These are phyloP conservation scores for Brassica nigra DNA, from an alignment of 345 rosid genomes.

Conservation along the genomic window DNA sequence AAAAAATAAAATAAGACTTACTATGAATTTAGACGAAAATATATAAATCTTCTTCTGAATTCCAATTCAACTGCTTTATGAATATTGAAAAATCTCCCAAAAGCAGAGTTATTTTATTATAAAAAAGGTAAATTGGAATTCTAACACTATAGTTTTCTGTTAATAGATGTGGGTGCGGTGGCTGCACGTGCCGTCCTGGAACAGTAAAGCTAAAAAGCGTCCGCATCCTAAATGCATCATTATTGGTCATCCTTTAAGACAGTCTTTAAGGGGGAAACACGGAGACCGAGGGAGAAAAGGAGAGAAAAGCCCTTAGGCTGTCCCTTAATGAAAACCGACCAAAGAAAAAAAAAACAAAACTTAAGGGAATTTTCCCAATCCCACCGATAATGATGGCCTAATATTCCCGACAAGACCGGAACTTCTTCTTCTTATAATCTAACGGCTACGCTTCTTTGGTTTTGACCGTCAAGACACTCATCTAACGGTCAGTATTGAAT, in stretches of 20 bases:
- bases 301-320: too few species aligned
- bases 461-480: constrained; percentile 37
- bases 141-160: too few species aligned
- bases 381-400: background rate
- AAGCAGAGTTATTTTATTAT: constrained; percentile 13
- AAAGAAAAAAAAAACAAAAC: too few species aligned
- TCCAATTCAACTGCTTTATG: constrained; percentile 15
- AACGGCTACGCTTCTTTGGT: constrained; percentile 39
- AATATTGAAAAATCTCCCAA: constrained; percentile 17
- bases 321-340: too few species aligned
- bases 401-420: constrained; percentile 47
- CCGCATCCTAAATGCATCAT: background rate
- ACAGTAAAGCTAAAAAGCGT: constrained; percentile 43
- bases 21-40: background rate
- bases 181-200: constrained; percentile 70
- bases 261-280: too few species aligned
- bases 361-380: too few species aligned
- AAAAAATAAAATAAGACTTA: constrained; percentile 13
- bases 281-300: too few species aligned
- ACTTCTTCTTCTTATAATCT: constrained; percentile 42
- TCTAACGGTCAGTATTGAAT: constrained; percentile 58
- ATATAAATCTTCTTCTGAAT: background rate
- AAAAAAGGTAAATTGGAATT: too few species aligned
- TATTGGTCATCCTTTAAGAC: too few species aligned
- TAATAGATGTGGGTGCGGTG: background rate